phyloP scores from a whole-genome alignment of 2,329 filamentous ascomycete genomes.

The Ophiostoma tasmaniense region DNA sequence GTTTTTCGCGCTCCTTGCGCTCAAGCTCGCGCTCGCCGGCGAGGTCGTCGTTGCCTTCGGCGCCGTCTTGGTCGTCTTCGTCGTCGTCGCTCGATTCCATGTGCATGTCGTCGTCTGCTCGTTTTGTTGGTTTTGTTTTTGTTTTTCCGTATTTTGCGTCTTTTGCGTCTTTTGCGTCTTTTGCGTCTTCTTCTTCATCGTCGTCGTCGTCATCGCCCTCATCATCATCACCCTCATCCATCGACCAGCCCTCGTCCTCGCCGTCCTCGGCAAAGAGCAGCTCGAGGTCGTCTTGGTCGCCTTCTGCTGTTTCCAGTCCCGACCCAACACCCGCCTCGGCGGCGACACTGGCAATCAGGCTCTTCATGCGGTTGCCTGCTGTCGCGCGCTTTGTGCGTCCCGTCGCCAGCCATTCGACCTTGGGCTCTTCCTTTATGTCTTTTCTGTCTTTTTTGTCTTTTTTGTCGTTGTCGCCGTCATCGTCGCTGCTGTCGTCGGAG shows the following conservation, averaged over 20 bases:
- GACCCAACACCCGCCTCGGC: not conserved
- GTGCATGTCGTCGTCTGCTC: constrained; percentile 60
- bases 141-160: constrained; percentile 54
- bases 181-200: constrained; percentile 45
- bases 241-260: constrained; percentile 60
- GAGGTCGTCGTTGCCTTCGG: constrained; percentile 50
- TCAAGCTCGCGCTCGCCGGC: constrained; percentile 84
- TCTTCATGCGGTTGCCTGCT: constrained; percentile 75
- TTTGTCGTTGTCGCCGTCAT: constrained; percentile 12
- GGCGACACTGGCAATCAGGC: constrained; percentile 65
- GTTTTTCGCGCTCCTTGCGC: constrained; percentile 62
- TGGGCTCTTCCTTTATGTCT: constrained; percentile 19
- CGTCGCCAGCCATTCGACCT: constrained; percentile 61
- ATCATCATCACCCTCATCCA: constrained; percentile 57
- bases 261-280: constrained; percentile 68
- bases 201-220: constrained; percentile 79
- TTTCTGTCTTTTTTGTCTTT: constrained; percentile 24
- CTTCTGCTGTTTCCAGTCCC: constrained; percentile 10
- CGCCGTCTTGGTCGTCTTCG: constrained; percentile 62
- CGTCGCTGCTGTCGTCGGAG: constrained; percentile 24
- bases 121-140: constrained; percentile 25
- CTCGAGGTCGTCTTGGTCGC: constrained; percentile 55
- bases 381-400: constrained; percentile 68
- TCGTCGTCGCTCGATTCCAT: constrained; percentile 83
- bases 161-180: constrained; percentile 48